phyloP scores from a whole-genome alignment of 2,329 filamentous ascomycete species.

The Coniella lustricola region DNA sequence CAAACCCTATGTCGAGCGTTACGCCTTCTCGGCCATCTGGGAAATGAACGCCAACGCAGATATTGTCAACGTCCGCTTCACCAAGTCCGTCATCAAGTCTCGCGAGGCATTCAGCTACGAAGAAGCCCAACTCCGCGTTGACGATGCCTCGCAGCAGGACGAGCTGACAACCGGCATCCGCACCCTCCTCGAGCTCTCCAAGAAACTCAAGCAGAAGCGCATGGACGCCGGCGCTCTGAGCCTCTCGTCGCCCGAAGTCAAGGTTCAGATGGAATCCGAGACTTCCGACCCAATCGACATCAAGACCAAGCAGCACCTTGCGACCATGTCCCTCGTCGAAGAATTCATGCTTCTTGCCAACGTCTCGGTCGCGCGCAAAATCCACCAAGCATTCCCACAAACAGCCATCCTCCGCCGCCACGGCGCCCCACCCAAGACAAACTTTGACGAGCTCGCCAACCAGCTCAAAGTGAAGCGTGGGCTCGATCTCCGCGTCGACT shows the following conservation, averaged over 20 bases:
- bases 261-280: constrained; percentile 90
- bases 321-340: constrained; percentile 95
- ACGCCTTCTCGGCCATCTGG: constrained; percentile 80
- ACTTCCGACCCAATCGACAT: constrained; percentile 94
- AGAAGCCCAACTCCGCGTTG: constrained; percentile 87
- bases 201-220: constrained; percentile 88
- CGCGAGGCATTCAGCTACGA: constrained; percentile 98
- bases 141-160: constrained; percentile 80
- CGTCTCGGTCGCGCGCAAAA: constrained; percentile 83
- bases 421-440: constrained; percentile 84
- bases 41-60: constrained; percentile 81
- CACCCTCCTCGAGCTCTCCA: constrained; percentile 77
- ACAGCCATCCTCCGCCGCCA: constrained; percentile 91
- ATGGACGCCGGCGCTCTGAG: constrained; percentile 94
- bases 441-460: constrained; percentile 89
- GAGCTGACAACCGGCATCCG: constrained; percentile 88
- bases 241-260: constrained; percentile 94
- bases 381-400: constrained; percentile 87
- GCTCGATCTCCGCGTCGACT: constrained; percentile 74
- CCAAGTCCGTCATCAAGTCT: constrained; percentile 95
- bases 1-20: constrained; percentile 95
- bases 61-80: constrained; percentile 79
- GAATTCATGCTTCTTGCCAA: constrained; percentile 99
- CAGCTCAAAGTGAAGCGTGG: constrained; percentile 84
- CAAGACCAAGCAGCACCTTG: constrained; percentile 87